Conservation (phyloP, 192 early-diverging fungal genomes). For the Radiomyces spectabilis region DNA sequence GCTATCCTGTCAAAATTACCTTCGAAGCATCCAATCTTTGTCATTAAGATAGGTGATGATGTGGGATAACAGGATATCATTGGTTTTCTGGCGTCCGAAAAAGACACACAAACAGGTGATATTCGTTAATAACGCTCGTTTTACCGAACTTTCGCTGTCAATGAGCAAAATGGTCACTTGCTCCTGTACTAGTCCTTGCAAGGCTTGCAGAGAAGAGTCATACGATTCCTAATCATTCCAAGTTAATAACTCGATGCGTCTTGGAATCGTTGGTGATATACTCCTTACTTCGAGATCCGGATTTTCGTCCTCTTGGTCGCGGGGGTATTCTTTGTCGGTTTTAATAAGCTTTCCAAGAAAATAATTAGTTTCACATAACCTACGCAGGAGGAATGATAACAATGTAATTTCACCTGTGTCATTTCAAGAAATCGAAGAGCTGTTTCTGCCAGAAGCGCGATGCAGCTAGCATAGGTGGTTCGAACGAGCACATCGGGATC, state of each 20-base stretch:
- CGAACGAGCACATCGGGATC: conserved; percentile 76
- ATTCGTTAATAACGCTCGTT: conserved; percentile 76
- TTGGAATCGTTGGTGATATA: no score
- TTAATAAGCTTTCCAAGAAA: conserved; percentile 29
- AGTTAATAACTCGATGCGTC: no score
- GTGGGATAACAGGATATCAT: conserved; percentile 82
- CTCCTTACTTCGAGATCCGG: conserved; percentile 43
- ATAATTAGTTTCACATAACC: no score
- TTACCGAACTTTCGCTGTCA: conserved; percentile 73
- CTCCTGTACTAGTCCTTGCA: conserved; percentile 76
- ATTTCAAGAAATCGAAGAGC: conserved; percentile 68
- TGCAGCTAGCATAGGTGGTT: conserved; percentile 74
- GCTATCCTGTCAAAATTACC: conserved; percentile 31
- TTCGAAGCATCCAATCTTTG: conserved; percentile 87
- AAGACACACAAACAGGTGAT: conserved; percentile 78
- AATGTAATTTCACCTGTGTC: conserved; percentile 51
- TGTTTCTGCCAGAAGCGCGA: conserved; percentile 73
- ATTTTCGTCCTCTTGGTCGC: conserved; percentile 35
- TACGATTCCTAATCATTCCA: conserved; percentile 31
- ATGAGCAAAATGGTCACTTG: conserved; percentile 74
- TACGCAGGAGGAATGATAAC: no score
- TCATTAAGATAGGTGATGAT: conserved; percentile 98
- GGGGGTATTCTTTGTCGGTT: conserved; percentile 35
- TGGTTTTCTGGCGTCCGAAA: conserved; percentile 72
- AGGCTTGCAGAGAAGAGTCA: conserved; percentile 61